Percentiles rank a stretch among this genome's conserved stretches.
These are phyloP conservation scores for Penicillium psychrofluorescens DNA, from an alignment of 495 filamentous ascomycete species.

Conservation along the genomic window DNA sequence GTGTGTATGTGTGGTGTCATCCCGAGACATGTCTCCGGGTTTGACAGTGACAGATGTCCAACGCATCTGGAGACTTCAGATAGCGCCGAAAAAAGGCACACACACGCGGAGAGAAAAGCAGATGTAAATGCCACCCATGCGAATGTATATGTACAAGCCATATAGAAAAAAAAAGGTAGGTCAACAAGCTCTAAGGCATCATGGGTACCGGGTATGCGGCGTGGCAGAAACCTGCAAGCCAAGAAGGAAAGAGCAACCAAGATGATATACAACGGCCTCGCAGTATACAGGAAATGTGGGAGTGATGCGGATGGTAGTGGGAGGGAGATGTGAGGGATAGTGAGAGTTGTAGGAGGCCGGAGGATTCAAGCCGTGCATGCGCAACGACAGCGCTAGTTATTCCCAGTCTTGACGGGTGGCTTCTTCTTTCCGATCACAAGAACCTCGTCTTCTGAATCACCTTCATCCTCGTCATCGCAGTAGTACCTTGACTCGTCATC, in stretches of 20 bases:
- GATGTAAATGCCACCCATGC: conserved; percentile 1
- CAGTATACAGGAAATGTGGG: conserved; percentile 12
- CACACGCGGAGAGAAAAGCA: background rate
- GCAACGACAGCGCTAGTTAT: background rate
- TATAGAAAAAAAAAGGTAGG: conserved; percentile 15
- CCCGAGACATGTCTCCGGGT: too few relatives aligned
- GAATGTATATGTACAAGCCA: conserved; percentile 23
- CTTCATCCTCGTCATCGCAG: conserved; percentile 40
- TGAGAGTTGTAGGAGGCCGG: background rate
- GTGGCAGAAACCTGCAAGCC: conserved; percentile 1
- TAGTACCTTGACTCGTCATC: conserved; percentile 38
- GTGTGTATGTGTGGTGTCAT: too few relatives aligned
- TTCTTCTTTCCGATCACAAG: conserved; percentile 39
- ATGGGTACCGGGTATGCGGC: conserved; percentile 8
- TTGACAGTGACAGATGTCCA: too few relatives aligned
- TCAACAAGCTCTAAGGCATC: conserved; percentile 16
- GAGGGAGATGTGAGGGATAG: background rate
- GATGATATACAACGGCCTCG: conserved; percentile 20
- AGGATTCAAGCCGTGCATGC: background rate
- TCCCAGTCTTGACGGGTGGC: conserved; percentile 12
- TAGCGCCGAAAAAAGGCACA: background rate
- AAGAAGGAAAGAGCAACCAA: conserved; percentile 1
- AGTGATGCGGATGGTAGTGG: background rate
- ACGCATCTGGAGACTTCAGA: background rate
- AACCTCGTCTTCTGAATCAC: conserved; percentile 46